Percentiles rank a stretch among this genome's conserved stretches.
Evolutionary conservation across 2,329 filamentous ascomycete species (phyloP).

Genomic region (Calonectria honghensis): DNA sequence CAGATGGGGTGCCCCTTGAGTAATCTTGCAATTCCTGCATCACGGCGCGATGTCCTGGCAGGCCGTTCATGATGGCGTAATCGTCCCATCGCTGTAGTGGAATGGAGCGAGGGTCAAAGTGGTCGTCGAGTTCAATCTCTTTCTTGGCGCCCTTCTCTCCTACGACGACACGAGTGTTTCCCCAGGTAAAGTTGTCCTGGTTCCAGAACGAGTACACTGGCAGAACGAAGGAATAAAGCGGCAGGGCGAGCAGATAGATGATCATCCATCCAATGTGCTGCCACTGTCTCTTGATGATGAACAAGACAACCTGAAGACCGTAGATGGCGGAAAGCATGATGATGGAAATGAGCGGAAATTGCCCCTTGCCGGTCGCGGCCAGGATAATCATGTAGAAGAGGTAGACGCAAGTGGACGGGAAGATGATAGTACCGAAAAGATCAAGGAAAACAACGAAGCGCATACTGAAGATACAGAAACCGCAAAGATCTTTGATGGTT

Average conservation of each 20-base stretch:
- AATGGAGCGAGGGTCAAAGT: constrained; percentile 93
- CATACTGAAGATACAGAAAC: constrained; percentile 99
- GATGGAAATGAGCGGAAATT: constrained; percentile 90
- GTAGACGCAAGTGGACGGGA: constrained; percentile 91
- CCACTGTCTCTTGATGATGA: constrained; percentile 97
- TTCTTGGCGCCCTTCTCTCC: constrained; percentile 94
- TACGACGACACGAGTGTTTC: constrained; percentile 97
- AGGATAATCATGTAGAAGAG: constrained; percentile 83
- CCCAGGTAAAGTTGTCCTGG: constrained; percentile 99
- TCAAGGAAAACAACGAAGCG: constrained; percentile 97
- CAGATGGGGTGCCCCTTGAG: constrained; percentile 79
- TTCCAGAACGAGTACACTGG: constrained; percentile 99
- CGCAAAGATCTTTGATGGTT: constrained; percentile 92
- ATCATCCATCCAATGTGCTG: constrained; percentile 99
- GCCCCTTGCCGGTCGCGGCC: constrained; percentile 76
- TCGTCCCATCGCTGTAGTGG: constrained; percentile 98
- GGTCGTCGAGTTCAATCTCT: constrained; percentile 88
- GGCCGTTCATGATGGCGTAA: constrained; percentile 88
- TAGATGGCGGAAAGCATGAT: constrained; percentile 93
- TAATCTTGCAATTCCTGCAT: constrained; percentile 81
- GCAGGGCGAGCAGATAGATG: constrained; percentile 95
- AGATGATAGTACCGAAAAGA: constrained; percentile 91
- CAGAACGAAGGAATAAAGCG: constrained; percentile 92
- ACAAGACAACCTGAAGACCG: constrained; percentile 95
- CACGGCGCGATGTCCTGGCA: constrained; percentile 90